Conservation (phyloP, 371 early-diverging fungal genomes). For the Mucor ambiguus region DNA sequence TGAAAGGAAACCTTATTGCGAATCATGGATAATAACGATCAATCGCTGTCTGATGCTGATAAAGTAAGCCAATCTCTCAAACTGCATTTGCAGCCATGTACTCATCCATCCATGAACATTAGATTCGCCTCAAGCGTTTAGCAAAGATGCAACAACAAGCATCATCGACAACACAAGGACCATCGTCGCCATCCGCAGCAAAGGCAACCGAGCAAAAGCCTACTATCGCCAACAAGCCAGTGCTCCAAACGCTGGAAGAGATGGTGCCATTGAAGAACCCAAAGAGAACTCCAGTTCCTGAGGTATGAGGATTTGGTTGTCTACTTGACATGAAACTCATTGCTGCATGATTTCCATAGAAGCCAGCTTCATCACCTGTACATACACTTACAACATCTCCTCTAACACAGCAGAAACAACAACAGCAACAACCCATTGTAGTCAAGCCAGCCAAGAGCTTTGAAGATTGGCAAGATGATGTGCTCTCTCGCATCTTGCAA, state of each 20-base stretch:
- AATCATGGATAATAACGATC: conserved; percentile 5
- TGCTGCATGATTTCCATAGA: background rate
- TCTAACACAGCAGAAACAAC: background rate
- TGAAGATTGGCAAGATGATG: conserved; percentile 88
- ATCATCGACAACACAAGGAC: conserved; percentile 9
- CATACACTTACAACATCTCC: background rate
- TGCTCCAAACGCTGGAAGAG: conserved; percentile 25
- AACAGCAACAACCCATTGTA: background rate
- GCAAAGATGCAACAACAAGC: conserved; percentile 61
- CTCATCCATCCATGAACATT: background rate
- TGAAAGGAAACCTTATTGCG: background rate
- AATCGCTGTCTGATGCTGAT: conserved; percentile 7
- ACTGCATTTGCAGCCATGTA: background rate
- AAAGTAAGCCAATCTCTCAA: background rate
- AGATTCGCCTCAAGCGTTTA: conserved; percentile 75
- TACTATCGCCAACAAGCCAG: conserved; percentile 13
- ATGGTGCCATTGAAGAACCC: conserved; percentile 17
- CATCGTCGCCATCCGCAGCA: background rate
- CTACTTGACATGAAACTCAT: no score
- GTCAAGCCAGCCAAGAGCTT: conserved; percentile 59
- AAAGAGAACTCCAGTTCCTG: conserved; percentile 10
- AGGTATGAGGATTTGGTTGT: background rate
- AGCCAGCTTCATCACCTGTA: background rate
- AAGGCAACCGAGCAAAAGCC: conserved; percentile 6
- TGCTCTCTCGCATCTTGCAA: conserved; percentile 76